These are phyloP conservation scores for Fusarium liriodendri DNA, from an alignment of 2,329 filamentous ascomycete genomes.

Conservation along the genomic window DNA sequence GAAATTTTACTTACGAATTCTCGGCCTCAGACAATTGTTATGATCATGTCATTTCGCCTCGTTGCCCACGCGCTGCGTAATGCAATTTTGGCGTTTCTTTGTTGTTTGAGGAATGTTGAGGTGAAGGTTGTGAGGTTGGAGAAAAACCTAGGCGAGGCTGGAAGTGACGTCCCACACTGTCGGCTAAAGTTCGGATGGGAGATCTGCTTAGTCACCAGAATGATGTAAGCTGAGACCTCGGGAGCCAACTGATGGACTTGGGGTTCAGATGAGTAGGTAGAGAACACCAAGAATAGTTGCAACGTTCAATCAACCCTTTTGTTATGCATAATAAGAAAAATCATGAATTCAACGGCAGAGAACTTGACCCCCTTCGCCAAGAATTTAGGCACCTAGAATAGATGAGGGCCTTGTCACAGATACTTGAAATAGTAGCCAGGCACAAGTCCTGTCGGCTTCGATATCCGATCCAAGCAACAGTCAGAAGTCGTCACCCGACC, in stretches of 20 bases:
- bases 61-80: constrained; percentile 5
- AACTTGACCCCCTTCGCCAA: not conserved
- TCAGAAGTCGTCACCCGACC: not conserved
- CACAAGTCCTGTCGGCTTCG: not conserved
- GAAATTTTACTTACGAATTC: constrained; percentile 39
- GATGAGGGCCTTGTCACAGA: not conserved
- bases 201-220: constrained; percentile 5
- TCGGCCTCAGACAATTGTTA: not conserved
- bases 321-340: not conserved
- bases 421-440: not conserved
- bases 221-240: not conserved
- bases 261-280: no score
- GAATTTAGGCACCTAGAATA: not conserved
- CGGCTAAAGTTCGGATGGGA: constrained; percentile 24
- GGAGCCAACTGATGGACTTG: not conserved
- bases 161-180: not conserved
- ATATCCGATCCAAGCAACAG: not conserved
- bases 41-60: constrained; percentile 20
- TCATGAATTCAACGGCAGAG: not conserved
- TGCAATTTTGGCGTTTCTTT: constrained; percentile 15
- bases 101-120: constrained; percentile 10
- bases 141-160: constrained; percentile 27
- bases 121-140: constrained; percentile 20
- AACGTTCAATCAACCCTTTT: not conserved
- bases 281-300: not conserved